Evolutionary conservation across 306 rosid genomes (phyloP), one percentile per base, ranked within the genome.

Genomic region (Vigna trinervia): DNA sequence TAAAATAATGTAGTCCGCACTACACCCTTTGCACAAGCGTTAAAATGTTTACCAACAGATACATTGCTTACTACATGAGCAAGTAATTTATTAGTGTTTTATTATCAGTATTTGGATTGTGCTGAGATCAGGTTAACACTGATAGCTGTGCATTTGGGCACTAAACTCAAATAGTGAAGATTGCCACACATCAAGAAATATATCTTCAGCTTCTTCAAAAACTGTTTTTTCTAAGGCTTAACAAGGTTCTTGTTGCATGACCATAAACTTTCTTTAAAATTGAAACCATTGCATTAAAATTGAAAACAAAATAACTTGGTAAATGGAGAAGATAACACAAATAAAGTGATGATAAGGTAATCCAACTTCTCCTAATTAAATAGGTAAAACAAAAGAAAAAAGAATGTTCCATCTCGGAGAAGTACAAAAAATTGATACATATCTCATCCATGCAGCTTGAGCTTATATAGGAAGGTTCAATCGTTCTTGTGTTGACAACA

Each of bases 191-290:
- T 39, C 56, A n/a, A 22, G 8, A 65, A 67, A 11, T 22, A 66
- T 46, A 26, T 23, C 11, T 64, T 22, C 5, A 22, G 51, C 38
- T 56, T 68, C 50, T 51, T 67, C 76, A 67, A 34, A 41, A 6
- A 39, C 71, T 26, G 60, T 10, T 60, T 75, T 74, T 81, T 12
- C 60, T 58, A 48, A 38, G 38, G 41, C 30, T 59, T 28, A 8
- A 17, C 17, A 46, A 80, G 79, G 53, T 80, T 66, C 65, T 48
- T 59, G 76, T 43, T 39, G 38, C 83, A 71, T 51, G 38, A 73
- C 54, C 45, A 74, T 45, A 11, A 19, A 60, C 12, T 47, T 26
- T 17, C 48, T 28, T 32, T 46, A 28, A 17, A 46, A n/a, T 28
- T 30, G 78, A 80, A 64, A 60, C 20, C 61, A 65, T 54, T 54